Evolutionary conservation across 441 rosid genomes (phyloP), one percentile per base, ranked within the genome.

Genomic region (Rhodomyrtus psidioides): DNA sequence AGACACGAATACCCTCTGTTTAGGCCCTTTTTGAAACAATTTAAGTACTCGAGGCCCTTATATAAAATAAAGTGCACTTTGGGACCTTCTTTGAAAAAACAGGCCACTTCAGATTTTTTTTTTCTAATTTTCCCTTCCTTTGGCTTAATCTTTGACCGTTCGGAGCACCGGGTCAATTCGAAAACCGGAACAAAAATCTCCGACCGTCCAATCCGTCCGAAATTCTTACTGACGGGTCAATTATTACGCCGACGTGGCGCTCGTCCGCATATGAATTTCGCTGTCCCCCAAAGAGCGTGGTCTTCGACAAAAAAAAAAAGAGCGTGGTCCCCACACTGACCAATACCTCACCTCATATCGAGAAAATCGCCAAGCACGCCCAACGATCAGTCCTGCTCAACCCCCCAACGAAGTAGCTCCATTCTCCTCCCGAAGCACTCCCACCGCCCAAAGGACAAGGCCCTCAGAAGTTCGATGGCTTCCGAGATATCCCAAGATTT

Each of bases 401-500:
- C n/a, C n/a, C 60, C 27, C 2, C 76, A 3, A 2, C 4, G 9
- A 60, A 60, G 17, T 8, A 19, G 7, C 76, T 19, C 76, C 49
- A 5, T 65, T 65, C 49, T 34, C 79, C 49, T 34, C n/a, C 79
- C 49, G 7, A 65, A 21, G 5, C 4, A 19, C 13, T 1, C 75
- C 1, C 75, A 0, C 44, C 6, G 6, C 24, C 1, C 26, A 8
- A 14, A 74, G 28, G 58, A 82, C n/a, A 8, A 26, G n/a, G 3
- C 21, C 21, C 81, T 12, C 55, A 3, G 6, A 51, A 8, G 23
- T 39, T 16, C 55, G 0, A 83, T 88, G 87, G 89, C 85, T 53
- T 83, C 86, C 7, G 95, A 93, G 27, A 34, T 92, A 44, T 86
- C 57, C 53, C 26, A 74, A 12, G 94, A 94, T 65, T 53, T n/a